phyloP scores from a whole-genome alignment of 2,329 filamentous ascomycete species.

The Xylariaceae sp. region DNA sequence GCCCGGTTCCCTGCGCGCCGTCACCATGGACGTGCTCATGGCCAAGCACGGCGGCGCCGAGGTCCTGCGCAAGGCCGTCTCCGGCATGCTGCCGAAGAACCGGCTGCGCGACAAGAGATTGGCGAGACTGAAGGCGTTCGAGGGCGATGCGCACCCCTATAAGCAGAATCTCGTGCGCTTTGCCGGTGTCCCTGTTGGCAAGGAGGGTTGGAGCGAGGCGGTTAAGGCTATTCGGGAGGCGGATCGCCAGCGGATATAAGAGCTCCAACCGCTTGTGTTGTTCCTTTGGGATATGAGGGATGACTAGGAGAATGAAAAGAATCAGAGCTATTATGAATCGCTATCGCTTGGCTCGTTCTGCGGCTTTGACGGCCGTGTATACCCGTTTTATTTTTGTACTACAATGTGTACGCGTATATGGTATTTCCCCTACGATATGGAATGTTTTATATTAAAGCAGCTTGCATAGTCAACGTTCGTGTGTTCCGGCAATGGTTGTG shows the following conservation, averaged over 20 bases:
- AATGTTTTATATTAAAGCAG: background rate
- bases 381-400: background rate
- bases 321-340: background rate
- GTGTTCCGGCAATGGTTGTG: no score
- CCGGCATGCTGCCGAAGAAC: constrained; percentile 98
- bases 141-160: constrained; percentile 88
- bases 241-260: constrained; percentile 47
- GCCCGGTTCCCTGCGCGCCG: constrained; percentile 76
- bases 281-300: background rate
- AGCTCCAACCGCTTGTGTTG: no score
- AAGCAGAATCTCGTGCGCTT: constrained; percentile 79
- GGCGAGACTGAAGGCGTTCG: constrained; percentile 88
- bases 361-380: background rate
- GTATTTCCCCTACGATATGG: background rate
- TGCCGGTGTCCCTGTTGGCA: constrained; percentile 52
- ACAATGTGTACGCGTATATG: background rate
- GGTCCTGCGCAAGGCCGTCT: constrained; percentile 84
- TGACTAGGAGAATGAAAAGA: background rate
- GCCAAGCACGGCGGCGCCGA: constrained; percentile 90
- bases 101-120: constrained; percentile 80
- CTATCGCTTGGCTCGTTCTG: background rate
- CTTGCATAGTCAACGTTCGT: background rate
- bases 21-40: constrained; percentile 95
- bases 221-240: constrained; percentile 46
- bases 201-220: constrained; percentile 48